phyloP scores from a whole-genome alignment of 805 yeast species.

The Lipomyces orientalis region DNA sequence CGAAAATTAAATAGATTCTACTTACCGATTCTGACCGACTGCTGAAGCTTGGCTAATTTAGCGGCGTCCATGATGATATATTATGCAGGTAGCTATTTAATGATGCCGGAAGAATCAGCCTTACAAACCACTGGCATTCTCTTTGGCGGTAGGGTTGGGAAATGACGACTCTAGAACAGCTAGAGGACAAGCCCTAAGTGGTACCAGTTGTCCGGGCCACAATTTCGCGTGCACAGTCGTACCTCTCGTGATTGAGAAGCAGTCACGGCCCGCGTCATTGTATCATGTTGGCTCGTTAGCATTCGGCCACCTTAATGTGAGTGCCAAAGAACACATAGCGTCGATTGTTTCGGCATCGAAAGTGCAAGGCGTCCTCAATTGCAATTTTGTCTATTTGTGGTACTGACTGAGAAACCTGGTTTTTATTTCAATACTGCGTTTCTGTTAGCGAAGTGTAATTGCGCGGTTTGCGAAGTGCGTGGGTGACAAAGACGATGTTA shows the following conservation, averaged over 20 bases:
- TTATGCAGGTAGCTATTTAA: constrained; percentile 1
- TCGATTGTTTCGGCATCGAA: too few species aligned
- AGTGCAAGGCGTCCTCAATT: too few species aligned
- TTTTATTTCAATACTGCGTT: too few species aligned
- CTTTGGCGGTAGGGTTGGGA: background rate
- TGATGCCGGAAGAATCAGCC: background rate
- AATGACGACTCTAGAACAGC: background rate
- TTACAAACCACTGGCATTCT: background rate
- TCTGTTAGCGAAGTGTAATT: too few species aligned
- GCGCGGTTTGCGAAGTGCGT: too few species aligned
- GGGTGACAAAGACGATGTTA: too few species aligned
- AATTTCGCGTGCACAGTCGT: background rate
- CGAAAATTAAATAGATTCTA: constrained; percentile 5
- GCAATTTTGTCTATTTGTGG: too few species aligned
- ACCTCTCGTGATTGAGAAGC: background rate
- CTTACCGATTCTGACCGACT: constrained; percentile 79
- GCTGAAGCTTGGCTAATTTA: constrained; percentile 83
- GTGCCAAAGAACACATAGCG: too few species aligned
- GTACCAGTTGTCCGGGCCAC: background rate
- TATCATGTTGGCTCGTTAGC: too few species aligned
- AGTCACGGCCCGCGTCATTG: background rate
- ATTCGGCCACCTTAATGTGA: too few species aligned
- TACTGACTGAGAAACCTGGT: too few species aligned
- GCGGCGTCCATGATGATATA: constrained; percentile 53
- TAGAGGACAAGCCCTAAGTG: background rate